Evolutionary conservation across 768 basidiomycete species (phyloP).

Genomic region (Boletales sp.): DNA sequence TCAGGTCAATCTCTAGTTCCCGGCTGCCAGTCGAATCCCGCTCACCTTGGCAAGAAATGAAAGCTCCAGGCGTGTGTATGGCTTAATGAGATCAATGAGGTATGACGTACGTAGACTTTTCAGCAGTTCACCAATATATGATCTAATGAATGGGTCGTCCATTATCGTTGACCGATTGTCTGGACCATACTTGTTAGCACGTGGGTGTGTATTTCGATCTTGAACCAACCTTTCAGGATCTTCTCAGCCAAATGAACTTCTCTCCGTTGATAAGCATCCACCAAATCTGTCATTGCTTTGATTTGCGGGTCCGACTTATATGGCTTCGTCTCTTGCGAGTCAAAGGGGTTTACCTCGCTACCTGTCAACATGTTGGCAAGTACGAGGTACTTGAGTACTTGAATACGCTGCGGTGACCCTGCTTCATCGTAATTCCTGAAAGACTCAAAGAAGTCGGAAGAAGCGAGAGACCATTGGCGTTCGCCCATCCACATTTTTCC

Average conservation of each 20-base stretch:
- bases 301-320: slow-evolving; percentile 95
- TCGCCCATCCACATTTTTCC: slow-evolving; percentile 99
- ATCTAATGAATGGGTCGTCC: slow-evolving; percentile 90
- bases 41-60: slow-evolving; percentile 87
- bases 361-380: slow-evolving; percentile 98
- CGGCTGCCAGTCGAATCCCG: background rate
- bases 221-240: slow-evolving; percentile 73
- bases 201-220: background rate
- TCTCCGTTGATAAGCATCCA: slow-evolving; percentile 92
- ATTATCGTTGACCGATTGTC: slow-evolving; percentile 95
- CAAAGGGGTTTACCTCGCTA: slow-evolving; percentile 98
- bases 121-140: slow-evolving; percentile 95
- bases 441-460: slow-evolving; percentile 98
- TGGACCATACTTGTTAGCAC: slow-evolving; percentile 27
- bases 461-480: slow-evolving; percentile 97
- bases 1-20: background rate
- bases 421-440: slow-evolving; percentile 99
- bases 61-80: slow-evolving; percentile 92
- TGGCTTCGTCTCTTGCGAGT: slow-evolving; percentile 99
- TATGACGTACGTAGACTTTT: slow-evolving; percentile 94
- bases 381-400: slow-evolving; percentile 97
- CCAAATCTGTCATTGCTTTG: slow-evolving; percentile 96
- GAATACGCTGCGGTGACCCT: slow-evolving; percentile 92
- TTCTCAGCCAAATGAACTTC: slow-evolving; percentile 98
- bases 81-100: slow-evolving; percentile 96